These are phyloP conservation scores for Lanmaoa rubissima DNA, from an alignment of 768 basidiomycete species.

Conservation along the genomic window DNA sequence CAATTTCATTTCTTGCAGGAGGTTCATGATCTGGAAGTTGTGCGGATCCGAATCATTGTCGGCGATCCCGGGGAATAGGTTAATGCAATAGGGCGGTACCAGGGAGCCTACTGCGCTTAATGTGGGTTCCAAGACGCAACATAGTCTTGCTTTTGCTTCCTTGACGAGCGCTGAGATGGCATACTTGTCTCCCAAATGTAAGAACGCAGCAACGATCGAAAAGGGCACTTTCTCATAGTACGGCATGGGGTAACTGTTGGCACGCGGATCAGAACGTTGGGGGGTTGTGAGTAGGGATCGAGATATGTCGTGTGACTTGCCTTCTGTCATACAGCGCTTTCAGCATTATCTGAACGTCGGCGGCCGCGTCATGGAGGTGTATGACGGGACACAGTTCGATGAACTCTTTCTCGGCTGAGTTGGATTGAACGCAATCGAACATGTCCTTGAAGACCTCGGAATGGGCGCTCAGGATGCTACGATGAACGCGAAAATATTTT, in stretches of 20 bases:
- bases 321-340: constrained; percentile 19
- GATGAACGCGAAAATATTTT: constrained; percentile 33
- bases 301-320: not conserved
- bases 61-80: not conserved
- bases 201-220: not conserved
- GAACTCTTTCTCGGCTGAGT: not conserved
- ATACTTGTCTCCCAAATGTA: constrained; percentile 22
- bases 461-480: constrained; percentile 23
- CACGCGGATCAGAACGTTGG: too few species aligned
- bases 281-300: not conserved
- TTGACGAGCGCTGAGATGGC: constrained; percentile 1
- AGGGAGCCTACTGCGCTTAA: too few species aligned
- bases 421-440: constrained; percentile 12
- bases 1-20: constrained; percentile 5
- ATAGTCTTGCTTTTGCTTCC: constrained; percentile 9
- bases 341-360: constrained; percentile 13
- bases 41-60: constrained; percentile 14
- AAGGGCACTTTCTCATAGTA: not conserved
- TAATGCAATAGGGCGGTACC: too few species aligned
- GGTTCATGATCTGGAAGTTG: constrained; percentile 19
- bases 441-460: constrained; percentile 32
- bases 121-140: not conserved
- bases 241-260: constrained; percentile 1
- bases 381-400: constrained; percentile 22
- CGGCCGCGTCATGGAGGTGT: constrained; percentile 11